phyloP scores from a whole-genome alignment of 805 yeast genomes.

The Starmerella kuoi region DNA sequence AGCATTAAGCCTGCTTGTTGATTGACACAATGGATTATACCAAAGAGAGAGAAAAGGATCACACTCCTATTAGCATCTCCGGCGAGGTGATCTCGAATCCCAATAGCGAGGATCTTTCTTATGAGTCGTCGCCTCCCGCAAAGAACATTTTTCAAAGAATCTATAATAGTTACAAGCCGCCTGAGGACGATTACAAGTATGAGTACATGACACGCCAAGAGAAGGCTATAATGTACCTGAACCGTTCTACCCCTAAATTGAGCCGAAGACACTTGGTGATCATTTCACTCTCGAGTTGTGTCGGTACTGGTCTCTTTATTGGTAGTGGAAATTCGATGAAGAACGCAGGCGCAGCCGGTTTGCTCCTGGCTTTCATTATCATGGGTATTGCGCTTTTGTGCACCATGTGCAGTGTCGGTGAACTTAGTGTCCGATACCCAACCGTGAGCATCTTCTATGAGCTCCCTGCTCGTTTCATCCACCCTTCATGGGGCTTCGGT shows the following conservation, averaged over 20 bases:
- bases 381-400: conserved; percentile 52
- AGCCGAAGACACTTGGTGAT: conserved; percentile 44
- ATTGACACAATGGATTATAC: no score
- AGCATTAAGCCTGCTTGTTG: no score
- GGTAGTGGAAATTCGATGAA: conserved; percentile 48
- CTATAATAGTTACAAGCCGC: conserved; percentile 27
- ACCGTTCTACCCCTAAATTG: conserved; percentile 33
- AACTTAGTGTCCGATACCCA: conserved; percentile 51
- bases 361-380: conserved; percentile 45
- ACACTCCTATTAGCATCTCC: conserved; percentile 1
- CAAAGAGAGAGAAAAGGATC: conserved; percentile 5
- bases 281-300: conserved; percentile 77
- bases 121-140: neutral
- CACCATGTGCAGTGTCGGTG: conserved; percentile 53
- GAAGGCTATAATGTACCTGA: conserved; percentile 23
- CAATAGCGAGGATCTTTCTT: conserved; percentile 1
- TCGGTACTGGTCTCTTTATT: conserved; percentile 60
- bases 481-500: conserved; percentile 54
- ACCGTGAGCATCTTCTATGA: conserved; percentile 43
- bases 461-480: conserved; percentile 45
- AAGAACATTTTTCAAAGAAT: conserved; percentile 11
- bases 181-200: conserved; percentile 15
- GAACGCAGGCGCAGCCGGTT: conserved; percentile 52
- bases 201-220: conserved; percentile 19
- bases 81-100: conserved; percentile 6